phyloP scores from a whole-genome alignment of 805 yeast genomes.

The Ogataea thermomethanolica region DNA sequence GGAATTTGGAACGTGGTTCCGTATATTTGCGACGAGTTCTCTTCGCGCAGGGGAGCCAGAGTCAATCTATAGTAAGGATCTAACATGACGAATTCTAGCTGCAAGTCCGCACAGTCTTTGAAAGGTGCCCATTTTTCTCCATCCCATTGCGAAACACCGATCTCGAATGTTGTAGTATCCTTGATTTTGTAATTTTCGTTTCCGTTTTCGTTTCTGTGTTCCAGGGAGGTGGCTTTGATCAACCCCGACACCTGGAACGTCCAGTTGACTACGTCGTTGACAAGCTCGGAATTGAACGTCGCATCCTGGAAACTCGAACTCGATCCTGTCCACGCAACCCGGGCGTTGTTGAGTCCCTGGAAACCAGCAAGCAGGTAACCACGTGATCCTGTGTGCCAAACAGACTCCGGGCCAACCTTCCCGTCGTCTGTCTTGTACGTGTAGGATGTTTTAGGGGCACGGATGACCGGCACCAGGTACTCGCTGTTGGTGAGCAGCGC shows the following conservation, averaged over 20 bases:
- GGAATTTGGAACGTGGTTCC: constrained; percentile 67
- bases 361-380: constrained; percentile 71
- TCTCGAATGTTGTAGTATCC: constrained; percentile 59
- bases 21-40: constrained; percentile 46
- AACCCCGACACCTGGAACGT: constrained; percentile 66
- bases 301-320: constrained; percentile 46
- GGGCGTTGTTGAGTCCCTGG: constrained; percentile 76
- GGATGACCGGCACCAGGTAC: constrained; percentile 64
- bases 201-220: constrained; percentile 47
- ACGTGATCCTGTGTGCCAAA: constrained; percentile 82
- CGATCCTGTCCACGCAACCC: constrained; percentile 81
- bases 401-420: constrained; percentile 33
- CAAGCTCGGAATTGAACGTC: constrained; percentile 35
- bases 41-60: constrained; percentile 42
- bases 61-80: constrained; percentile 91
- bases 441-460: constrained; percentile 63
- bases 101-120: constrained; percentile 53
- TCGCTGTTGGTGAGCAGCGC: constrained; percentile 71
- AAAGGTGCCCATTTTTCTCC: constrained; percentile 70
- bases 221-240: constrained; percentile 50
- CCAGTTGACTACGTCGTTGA: constrained; percentile 60
- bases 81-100: constrained; percentile 81
- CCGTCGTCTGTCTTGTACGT: constrained; percentile 47
- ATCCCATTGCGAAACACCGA: constrained; percentile 45
- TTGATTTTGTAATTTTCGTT: constrained; percentile 60